Conservation (phyloP, 225 moss, liverwort and hornwort genomes). For the Antitrichia curtipendula region DNA sequence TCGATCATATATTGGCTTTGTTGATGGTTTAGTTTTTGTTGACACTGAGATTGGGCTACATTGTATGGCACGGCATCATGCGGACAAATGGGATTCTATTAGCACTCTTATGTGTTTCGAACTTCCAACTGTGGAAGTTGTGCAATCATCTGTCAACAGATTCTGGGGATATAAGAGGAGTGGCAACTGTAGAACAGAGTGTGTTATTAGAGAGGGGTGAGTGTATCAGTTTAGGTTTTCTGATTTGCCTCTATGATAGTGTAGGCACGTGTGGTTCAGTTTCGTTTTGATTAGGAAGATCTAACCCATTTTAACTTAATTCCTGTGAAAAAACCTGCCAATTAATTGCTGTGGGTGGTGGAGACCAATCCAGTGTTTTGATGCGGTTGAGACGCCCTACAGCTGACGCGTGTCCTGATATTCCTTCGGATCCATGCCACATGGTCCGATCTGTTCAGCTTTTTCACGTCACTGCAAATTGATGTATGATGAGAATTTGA, state of each 20-base stretch:
- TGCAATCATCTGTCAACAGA: neutral
- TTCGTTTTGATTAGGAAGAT: neutral
- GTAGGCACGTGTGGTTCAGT: neutral
- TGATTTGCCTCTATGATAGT: neutral
- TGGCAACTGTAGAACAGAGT: neutral
- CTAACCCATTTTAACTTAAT: neutral
- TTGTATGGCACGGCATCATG: neutral
- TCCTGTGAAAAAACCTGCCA: neutral
- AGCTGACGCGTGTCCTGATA: neutral
- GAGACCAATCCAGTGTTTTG: neutral
- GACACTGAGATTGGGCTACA: neutral
- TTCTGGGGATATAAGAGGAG: neutral
- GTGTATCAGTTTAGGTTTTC: neutral
- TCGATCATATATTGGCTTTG: neutral
- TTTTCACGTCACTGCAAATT: neutral
- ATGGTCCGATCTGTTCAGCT: neutral
- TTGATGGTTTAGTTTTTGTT: neutral
- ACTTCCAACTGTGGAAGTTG: neutral
- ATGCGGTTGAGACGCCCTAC: neutral
- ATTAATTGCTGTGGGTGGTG: no score
- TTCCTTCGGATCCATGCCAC: neutral
- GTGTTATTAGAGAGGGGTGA: neutral
- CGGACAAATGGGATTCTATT: neutral
- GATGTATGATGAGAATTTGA: neutral
- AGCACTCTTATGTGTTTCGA: neutral